Evolutionary conservation across 257 asterid genomes (phyloP), one percentile per base, ranked within the genome.

Genomic region (Salvia miltiorrhiza): DNA sequence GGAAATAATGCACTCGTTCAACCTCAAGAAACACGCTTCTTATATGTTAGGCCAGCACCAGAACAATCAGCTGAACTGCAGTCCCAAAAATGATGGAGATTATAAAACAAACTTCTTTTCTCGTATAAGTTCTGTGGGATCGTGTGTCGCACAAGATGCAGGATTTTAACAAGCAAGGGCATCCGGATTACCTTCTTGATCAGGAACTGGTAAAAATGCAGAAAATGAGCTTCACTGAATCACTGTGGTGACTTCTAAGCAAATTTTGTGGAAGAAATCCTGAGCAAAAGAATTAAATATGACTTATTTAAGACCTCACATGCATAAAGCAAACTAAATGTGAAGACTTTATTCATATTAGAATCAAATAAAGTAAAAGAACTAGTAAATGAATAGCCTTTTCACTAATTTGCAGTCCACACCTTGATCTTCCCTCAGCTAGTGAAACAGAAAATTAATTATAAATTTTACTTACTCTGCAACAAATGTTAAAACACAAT

Each of bases 51-150:
- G 32, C 26, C 28, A 53, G 73, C 57, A 63, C 32, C 49, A 17
- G 17, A 44, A 23, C 68, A 60, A 30, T 67, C 63, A 17, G 61
- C 67, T 49, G 62, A 62, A 54, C 37, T 20, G 24, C 28, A 35
- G 9, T 35, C 40, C 40, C 40, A 35, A 35, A 35, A 35, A 35
- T 7, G 40, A 35, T 8, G 7, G 1, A 47, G 24, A 24, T 7
- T 61, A 26, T 23, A 35, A 14, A 20, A 71, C 54, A 17, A 65
- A 30, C 35, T 0, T 3, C 5, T 3, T 9, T 9, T n/a, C 56
- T 73, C 74, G 77, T 33, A 83, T 65, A 64, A 74, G 20, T 41
- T 80, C 39, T n/a, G n/a, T 16, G 76, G 23, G 30, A 19, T 49
- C 12, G n/a, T 19, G 43, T 49, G 28, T 17, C 5, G 8, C 3